phyloP scores from a whole-genome alignment of 306 rosid species.

The Lupinus albus region DNA sequence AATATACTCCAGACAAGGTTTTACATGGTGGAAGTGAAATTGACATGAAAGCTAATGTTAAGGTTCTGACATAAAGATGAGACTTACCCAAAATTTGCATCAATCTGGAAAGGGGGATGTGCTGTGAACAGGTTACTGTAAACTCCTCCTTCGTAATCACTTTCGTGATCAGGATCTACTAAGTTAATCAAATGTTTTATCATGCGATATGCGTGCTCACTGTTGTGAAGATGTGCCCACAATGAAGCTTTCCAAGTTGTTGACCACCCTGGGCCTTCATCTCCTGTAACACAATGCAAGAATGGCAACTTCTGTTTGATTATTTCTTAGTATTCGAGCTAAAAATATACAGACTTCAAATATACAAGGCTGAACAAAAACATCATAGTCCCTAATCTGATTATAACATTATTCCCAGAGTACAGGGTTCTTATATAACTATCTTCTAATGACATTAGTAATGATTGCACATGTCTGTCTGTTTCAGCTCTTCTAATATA shows the following conservation, averaged over 20 bases:
- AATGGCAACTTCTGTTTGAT: conserved; percentile 34
- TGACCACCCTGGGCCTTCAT: conserved; percentile 99
- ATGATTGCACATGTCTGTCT: background rate
- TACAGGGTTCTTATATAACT: background rate
- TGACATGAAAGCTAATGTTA: conserved; percentile 7
- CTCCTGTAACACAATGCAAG: conserved; percentile 60
- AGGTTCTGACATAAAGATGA: conserved; percentile 20
- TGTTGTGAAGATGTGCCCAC: conserved; percentile 87
- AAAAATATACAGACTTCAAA: conserved; percentile 4
- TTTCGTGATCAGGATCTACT: conserved; percentile 82
- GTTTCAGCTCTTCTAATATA: background rate
- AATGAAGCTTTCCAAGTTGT: conserved; percentile 81
- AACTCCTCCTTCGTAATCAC: conserved; percentile 78
- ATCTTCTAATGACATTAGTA: conserved; percentile 25
- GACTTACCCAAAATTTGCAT: conserved; percentile 91
- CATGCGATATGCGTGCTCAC: conserved; percentile 90
- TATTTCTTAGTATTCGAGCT: conserved; percentile 4
- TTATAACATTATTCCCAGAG: background rate
- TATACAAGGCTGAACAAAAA: conserved; percentile 24
- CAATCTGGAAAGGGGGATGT: conserved; percentile 97
- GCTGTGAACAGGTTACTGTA: conserved; percentile 90
- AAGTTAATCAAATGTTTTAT: conserved; percentile 79
- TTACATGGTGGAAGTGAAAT: conserved; percentile 30
- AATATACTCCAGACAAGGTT: conserved; percentile 30
- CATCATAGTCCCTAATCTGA: conserved; percentile 9